Evolutionary conservation across 257 asterid species (phyloP), one percentile per base, ranked within the genome.

Genomic region (Euphrasia confusa): DNA sequence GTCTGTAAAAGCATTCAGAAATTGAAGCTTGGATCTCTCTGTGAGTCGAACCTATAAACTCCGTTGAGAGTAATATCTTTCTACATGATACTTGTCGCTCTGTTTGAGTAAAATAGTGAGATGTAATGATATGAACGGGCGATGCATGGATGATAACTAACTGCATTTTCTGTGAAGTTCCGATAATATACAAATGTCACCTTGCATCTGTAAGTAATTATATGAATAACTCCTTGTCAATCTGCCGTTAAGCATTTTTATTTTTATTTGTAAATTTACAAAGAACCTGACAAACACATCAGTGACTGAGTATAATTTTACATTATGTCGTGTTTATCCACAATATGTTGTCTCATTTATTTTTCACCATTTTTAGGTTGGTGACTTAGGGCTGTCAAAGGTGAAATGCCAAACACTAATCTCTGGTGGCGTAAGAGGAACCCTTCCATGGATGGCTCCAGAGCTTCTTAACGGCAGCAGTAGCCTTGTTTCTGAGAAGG

Each of bases 361-460:
- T 8, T 8, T 9, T 11, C 17, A 33, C 28, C 15, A 27, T 55
- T 54, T 69, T 18, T 74, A 93, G 99, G 99, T 93, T 77, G 99
- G 97, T 65, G 99, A 93, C 78, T 75, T 93, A 87, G 99, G 99
- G 58, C 83, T 93, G 58, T 93, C 97, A 54, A 93, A 93, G 83
- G 95, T 89, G 77, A 93, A 93, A 73, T 83, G 99, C 61, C 96
- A 87, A 57, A 93, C 99, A 1, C 74, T 93, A 57, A 93, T 93
- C 58, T 93, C 99, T 26, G 99, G 97, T 17, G 99, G 99, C 17
- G 99, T 93, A 65, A 81, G 99, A 44, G 99, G 99, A 68, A 93
- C 99, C n/a, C 99, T 93, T 72, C 99, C 99, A 53, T 93, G 99
- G 99, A 93, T 93, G 97, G 99, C 99, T 28, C 99, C 99, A 0